These are phyloP conservation scores for Nitzschia sp. DNA, from an alignment of 108 stramenopile species.

Conservation along the genomic window DNA sequence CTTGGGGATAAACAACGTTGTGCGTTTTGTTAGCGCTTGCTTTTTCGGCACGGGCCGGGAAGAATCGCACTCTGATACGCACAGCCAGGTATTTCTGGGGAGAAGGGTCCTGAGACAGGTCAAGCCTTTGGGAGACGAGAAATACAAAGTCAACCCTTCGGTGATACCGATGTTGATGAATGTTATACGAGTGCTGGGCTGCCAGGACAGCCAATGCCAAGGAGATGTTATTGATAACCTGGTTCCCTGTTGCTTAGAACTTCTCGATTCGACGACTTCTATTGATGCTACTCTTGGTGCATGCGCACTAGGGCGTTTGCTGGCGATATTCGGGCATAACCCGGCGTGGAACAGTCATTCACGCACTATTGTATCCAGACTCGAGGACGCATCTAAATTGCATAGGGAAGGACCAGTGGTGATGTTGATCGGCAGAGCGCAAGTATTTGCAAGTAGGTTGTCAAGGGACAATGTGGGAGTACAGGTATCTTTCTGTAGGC, in stretches of 20 bases:
- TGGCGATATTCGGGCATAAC: not conserved
- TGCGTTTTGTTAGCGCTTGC: slow-evolving; percentile 15
- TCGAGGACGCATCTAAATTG: slow-evolving; percentile 2
- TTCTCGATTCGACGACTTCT: slow-evolving; percentile 15
- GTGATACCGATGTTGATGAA: not conserved
- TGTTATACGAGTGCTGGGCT: not conserved
- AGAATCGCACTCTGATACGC: not conserved
- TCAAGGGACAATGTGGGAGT: not conserved
- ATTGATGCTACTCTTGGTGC: slow-evolving; percentile 1
- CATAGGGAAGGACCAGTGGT: slow-evolving; percentile 1
- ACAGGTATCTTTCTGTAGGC: not conserved
- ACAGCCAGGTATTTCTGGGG: slow-evolving; percentile 3
- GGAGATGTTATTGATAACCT: not conserved
- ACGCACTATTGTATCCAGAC: not conserved
- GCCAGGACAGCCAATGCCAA: not conserved
- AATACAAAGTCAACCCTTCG: slow-evolving; percentile 6
- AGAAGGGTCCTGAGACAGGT: not conserved
- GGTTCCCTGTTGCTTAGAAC: slow-evolving; percentile 7
- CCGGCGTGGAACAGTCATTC: not conserved
- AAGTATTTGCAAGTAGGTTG: not conserved
- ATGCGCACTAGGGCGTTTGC: not conserved
- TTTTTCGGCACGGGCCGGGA: slow-evolving; percentile 19
- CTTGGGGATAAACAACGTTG: slow-evolving; percentile 6
- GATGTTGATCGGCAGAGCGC: slow-evolving; percentile 12
- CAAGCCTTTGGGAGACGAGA: not conserved